Conservation (phyloP, 805 yeast species). For the Nakazawaea ambrosiae region DNA sequence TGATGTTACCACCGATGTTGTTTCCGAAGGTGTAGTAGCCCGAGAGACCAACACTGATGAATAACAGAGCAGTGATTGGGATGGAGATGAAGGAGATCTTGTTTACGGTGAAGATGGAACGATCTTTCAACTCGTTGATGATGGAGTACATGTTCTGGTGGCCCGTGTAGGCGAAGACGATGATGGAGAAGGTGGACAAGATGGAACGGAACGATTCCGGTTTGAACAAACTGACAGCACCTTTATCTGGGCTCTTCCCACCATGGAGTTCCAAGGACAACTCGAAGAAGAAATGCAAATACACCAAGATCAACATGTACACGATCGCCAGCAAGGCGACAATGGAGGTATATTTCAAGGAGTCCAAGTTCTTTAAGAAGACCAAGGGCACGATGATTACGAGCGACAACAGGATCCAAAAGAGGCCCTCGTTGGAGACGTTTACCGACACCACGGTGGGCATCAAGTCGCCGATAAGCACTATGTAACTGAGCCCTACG, state of each 20-base stretch:
- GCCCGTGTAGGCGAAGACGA: constrained; percentile 77
- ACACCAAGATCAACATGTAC: constrained; percentile 51
- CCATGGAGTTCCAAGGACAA: constrained; percentile 23
- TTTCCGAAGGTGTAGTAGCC: constrained; percentile 77
- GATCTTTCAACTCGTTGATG: constrained; percentile 58
- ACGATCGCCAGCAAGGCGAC: constrained; percentile 61
- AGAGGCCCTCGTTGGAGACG: constrained; percentile 27
- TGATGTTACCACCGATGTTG: constrained; percentile 56
- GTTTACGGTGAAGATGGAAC: constrained; percentile 39
- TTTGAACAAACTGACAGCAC: constrained; percentile 32
- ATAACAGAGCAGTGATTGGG: constrained; percentile 46
- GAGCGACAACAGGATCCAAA: constrained; percentile 49
- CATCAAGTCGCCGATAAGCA: constrained; percentile 70
- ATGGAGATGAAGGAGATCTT: constrained; percentile 42
- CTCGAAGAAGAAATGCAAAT: constrained; percentile 36
- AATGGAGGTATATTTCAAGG: constrained; percentile 64
- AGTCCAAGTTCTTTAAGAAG: constrained; percentile 55
- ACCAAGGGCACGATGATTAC: constrained; percentile 57
- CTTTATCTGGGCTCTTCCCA: constrained; percentile 34
- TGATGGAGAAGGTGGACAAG: constrained; percentile 62
- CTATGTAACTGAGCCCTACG: constrained; percentile 63
- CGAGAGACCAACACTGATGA: constrained; percentile 53
- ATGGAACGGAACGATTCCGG: constrained; percentile 37
- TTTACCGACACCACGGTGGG: constrained; percentile 39
- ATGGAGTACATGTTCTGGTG: constrained; percentile 77